These are phyloP conservation scores for Rhinocladiella similis DNA, from an alignment of 2,329 filamentous ascomycete species.

Conservation along the genomic window DNA sequence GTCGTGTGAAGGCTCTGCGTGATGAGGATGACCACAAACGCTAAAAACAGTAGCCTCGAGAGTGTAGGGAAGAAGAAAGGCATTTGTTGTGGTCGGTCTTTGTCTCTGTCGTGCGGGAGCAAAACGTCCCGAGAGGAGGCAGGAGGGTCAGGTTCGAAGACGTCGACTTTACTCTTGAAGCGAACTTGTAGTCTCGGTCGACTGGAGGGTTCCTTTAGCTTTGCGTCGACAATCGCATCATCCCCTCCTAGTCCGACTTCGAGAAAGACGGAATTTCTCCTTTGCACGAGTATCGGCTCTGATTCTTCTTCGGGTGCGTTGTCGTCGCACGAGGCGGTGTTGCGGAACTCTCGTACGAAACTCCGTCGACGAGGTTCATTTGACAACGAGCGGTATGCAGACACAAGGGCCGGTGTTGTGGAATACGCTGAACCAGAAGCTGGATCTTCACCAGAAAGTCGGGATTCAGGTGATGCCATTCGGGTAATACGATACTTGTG, in stretches of 20 bases:
- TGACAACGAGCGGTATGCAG: not conserved
- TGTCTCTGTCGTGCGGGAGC: not conserved
- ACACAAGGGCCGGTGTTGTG: constrained; percentile 9
- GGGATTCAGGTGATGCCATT: constrained; percentile 10
- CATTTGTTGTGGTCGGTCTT: constrained; percentile 6
- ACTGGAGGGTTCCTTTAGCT: constrained; percentile 15
- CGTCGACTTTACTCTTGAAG: constrained; percentile 25
- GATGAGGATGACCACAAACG: constrained; percentile 23
- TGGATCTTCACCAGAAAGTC: not conserved
- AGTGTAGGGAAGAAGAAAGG: constrained; percentile 20
- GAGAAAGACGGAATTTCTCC: constrained; percentile 27
- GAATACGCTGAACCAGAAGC: constrained; percentile 3
- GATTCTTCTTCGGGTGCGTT: not conserved
- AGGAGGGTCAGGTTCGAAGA: constrained; percentile 16
- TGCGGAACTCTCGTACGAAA: constrained; percentile 5
- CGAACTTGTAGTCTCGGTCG: constrained; percentile 23
- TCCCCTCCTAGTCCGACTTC: constrained; percentile 28
- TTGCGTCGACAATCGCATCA: constrained; percentile 26
- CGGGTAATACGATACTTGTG: not conserved
- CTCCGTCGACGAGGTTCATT: constrained; percentile 9
- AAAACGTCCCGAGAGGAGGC: constrained; percentile 1
- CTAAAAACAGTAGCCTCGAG: constrained; percentile 23
- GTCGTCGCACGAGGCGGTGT: constrained; percentile 8
- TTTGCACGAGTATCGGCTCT: constrained; percentile 1
- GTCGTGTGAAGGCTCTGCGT: constrained; percentile 24